Base-by-base conservation (phyloP, 768 basidiomycete species). In the Punctularia strigosozonata region DNA sequence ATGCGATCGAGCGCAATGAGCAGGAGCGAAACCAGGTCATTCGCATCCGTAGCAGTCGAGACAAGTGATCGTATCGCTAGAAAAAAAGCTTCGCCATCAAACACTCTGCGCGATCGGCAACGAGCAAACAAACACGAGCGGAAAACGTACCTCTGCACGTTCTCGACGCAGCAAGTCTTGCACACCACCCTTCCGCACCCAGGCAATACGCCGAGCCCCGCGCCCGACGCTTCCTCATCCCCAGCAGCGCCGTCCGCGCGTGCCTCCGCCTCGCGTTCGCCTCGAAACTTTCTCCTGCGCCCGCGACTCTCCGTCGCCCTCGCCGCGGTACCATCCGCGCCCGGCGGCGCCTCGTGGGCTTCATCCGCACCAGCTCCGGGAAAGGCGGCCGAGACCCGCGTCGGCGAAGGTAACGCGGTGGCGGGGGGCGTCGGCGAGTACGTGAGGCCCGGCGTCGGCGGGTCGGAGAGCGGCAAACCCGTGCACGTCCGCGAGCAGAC, bases 401-500 rank as follows among this genome's bases (percentile, higher is more conserved):
- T 52, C 1, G 57, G 57, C 1, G 59, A 55, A 31, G 55, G 17
- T 4, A 18, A 28, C 1, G 40, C 39, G 1, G 50, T 44, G 1
- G 43, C 36, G 6, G 57, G 43, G 10, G 47, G 52, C 22, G 57
- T 57, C 5, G 62, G 52, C 4, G 59, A 57, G 26, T 52, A 51
- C 2, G 58, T 61, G 36, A 62, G 54, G 17, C 55, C 55, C 3
- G 61, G 63, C 1, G 62, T 64, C 2, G 62, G 59, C 18, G 63
- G 61, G 17, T 51, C 37, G 24, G 60, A 64, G 10, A 51, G 43
- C 2, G 53, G 56, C 13, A 51, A 57, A 1, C 54, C 60, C 19
- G 57, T 59, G 35, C 63, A 64, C 20, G 54, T 65, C 10, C 63
- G 52, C 13, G 63, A 47, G 36, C 63, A 64, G 31, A 64, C 52